These are phyloP conservation scores for Debaryomyces maramus DNA, from an alignment of 805 yeast genomes.

Conservation along the genomic window DNA sequence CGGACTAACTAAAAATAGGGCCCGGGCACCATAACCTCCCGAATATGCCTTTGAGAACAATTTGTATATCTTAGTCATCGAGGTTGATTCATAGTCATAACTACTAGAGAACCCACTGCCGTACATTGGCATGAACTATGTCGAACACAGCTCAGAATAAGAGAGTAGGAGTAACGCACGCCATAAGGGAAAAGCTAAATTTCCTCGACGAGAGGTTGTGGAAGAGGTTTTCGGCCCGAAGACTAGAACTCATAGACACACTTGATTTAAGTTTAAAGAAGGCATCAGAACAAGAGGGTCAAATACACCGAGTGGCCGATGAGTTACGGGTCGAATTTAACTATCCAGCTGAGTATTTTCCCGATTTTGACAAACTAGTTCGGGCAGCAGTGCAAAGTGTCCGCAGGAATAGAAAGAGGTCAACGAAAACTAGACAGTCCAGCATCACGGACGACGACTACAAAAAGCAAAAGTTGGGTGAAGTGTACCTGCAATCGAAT, in stretches of 20 bases:
- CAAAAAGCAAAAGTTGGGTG: background rate
- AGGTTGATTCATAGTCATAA: no score
- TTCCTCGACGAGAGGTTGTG: conserved; percentile 82
- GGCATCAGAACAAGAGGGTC: conserved; percentile 90
- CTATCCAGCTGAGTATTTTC: conserved; percentile 54
- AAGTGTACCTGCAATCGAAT: background rate
- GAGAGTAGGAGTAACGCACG: conserved; percentile 53
- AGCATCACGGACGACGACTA: background rate
- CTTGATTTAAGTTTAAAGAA: conserved; percentile 62
- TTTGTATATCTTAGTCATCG: no score
- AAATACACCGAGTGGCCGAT: conserved; percentile 75
- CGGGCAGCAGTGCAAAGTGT: conserved; percentile 94
- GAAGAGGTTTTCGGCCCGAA: conserved; percentile 87
- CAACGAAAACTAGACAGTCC: conserved; percentile 29
- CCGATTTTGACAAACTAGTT: conserved; percentile 86
- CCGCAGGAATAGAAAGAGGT: conserved; percentile 79
- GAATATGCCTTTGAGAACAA: no score
- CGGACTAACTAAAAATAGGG: no score
- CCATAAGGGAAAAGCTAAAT: conserved; percentile 60
- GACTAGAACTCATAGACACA: conserved; percentile 85
- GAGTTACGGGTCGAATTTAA: conserved; percentile 76
- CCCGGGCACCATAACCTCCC: no score
- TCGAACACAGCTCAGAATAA: conserved; percentile 21
- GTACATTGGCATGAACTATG: no score
- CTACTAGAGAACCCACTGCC: no score